Percentiles rank a stretch among this genome's conserved stretches.
These are phyloP conservation scores for Xylaria sp. DNA, from an alignment of 2,329 filamentous ascomycete genomes.

Conservation along the genomic window DNA sequence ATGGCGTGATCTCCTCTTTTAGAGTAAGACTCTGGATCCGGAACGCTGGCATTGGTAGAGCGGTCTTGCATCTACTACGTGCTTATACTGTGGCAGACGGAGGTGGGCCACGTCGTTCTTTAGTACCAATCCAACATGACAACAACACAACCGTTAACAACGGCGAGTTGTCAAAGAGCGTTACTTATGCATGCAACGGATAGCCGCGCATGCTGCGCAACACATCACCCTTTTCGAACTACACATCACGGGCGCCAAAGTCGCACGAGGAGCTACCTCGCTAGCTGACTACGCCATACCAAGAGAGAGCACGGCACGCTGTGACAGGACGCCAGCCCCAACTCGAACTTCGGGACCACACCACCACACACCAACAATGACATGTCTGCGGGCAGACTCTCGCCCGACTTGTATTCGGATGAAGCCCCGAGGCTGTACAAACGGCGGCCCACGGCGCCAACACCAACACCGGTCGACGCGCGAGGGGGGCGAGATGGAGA, in stretches of 20 bases:
- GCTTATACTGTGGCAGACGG: not conserved
- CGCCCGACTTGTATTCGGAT: conserved; percentile 27
- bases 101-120: conserved; percentile 20
- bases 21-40: not conserved
- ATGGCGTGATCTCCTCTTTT: conserved; percentile 6
- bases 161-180: conserved; percentile 20
- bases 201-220: conserved; percentile 21
- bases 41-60: conserved; percentile 14
- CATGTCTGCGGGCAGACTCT: conserved; percentile 6
- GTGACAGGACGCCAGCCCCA: conserved; percentile 17
- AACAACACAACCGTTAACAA: not conserved
- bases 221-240: conserved; percentile 15
- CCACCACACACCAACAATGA: not conserved
- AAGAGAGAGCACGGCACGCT: conserved; percentile 10
- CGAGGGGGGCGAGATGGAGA: conserved; percentile 6
- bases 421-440: conserved; percentile 8
- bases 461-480: not conserved
- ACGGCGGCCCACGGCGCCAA: not conserved
- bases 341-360: conserved; percentile 13
- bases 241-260: conserved; percentile 20
- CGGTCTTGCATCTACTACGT: conserved; percentile 9
- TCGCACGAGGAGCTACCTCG: conserved; percentile 7
- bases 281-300: too few relatives aligned
- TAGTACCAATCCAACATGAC: conserved; percentile 5
- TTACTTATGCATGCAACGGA: conserved; percentile 16